A percentile compares a stretch with the other conserved stretches of the same genome.
These are phyloP conservation scores for Elaeagnus macrophylla DNA, from an alignment of 306 rosid genomes.

Conservation along the genomic window DNA sequence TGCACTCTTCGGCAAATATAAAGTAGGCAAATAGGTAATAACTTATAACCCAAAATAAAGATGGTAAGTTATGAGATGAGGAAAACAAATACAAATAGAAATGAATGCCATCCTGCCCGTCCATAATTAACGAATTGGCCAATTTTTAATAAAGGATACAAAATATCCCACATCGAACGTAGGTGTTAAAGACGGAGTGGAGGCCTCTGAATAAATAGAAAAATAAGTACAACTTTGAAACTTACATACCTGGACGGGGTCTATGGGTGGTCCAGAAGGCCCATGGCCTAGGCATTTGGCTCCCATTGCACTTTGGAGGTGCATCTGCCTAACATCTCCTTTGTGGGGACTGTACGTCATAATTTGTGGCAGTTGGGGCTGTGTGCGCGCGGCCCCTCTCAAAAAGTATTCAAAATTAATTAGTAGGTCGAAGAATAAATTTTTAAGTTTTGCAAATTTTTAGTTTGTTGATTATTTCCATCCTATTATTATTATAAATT, in stretches of 20 bases:
- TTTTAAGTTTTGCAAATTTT: no score
- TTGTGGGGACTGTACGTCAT: conserved; percentile 36
- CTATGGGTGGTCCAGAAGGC: conserved; percentile 17
- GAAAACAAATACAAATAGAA: no score
- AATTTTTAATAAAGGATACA: background rate
- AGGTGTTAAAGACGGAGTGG: background rate
- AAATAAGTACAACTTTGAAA: accelerated
- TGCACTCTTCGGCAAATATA: no score
- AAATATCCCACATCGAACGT: conserved; percentile 6
- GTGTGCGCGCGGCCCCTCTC: conserved; percentile 49
- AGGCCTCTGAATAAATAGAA: background rate
- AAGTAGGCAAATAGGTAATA: no score
- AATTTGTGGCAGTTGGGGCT: conserved; percentile 43
- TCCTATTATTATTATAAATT: no score
- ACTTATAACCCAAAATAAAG: no score
- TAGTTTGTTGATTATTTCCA: no score
- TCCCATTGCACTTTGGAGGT: conserved; percentile 38
- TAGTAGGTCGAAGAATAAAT: no score
- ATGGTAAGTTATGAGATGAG: no score
- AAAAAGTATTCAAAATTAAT: background rate
- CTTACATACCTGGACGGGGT: conserved; percentile 46
- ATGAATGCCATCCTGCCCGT: no score
- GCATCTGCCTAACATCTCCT: conserved; percentile 45
- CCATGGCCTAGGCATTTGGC: conserved; percentile 40
- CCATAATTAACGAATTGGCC: no score